These are phyloP conservation scores for Seiridium unicorne DNA, from an alignment of 2,329 filamentous ascomycete genomes.

Conservation along the genomic window DNA sequence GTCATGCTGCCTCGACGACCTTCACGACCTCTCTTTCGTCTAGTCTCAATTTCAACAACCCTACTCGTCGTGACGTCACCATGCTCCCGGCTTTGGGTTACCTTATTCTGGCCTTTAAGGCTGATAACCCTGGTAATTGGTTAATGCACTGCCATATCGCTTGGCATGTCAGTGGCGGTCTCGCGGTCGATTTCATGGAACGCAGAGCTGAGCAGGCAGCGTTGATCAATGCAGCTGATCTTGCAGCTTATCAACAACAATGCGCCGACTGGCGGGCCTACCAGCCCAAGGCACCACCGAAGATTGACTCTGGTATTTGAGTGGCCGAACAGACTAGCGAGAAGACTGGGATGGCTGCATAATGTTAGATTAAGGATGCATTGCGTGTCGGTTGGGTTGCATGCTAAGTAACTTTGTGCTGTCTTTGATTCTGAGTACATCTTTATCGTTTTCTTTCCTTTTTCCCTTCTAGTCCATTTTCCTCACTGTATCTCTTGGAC, in stretches of 20 bases:
- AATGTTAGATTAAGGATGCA: too few species aligned
- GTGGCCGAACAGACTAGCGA: not conserved
- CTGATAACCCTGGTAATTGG: conserved; percentile 48
- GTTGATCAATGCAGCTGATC: not conserved
- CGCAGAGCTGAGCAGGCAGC: conserved; percentile 9
- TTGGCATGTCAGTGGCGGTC: conserved; percentile 45
- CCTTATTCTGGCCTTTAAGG: conserved; percentile 43
- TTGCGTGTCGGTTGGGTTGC: too few species aligned
- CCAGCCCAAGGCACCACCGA: not conserved
- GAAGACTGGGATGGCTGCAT: too few species aligned
- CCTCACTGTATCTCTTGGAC: too few species aligned
- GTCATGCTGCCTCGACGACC: conserved; percentile 21
- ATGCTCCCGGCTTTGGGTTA: conserved; percentile 40
- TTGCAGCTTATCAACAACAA: conserved; percentile 3
- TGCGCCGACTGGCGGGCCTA: conserved; percentile 8
- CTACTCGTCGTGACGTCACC: conserved; percentile 42
- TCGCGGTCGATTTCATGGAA: conserved; percentile 50
- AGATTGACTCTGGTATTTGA: conserved; percentile 9
- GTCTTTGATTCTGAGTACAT: too few species aligned
- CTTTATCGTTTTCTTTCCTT: too few species aligned
- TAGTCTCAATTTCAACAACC: conserved; percentile 35
- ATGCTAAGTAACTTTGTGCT: too few species aligned
- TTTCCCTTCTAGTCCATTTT: too few species aligned
- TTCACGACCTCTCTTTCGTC: conserved; percentile 9
- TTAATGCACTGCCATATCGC: conserved; percentile 47